Conservation (phyloP, 192 early-diverging fungal species). For the Funneliformis mosseae region DNA sequence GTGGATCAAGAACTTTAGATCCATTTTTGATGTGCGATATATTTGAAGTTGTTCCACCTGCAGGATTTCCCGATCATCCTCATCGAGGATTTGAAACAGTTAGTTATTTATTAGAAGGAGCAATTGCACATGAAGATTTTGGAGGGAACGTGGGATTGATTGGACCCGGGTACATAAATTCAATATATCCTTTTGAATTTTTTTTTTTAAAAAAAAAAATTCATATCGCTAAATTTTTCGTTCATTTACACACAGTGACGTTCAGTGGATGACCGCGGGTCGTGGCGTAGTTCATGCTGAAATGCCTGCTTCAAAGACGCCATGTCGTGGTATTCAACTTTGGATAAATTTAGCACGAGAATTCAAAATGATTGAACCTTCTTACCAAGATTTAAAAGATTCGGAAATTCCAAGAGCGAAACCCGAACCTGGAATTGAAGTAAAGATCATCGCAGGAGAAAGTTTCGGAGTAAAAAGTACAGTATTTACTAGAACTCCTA, state of each 20-base stretch:
- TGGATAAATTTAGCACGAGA: conserved; percentile 78
- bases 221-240: too few species aligned
- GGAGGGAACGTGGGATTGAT: conserved; percentile 71
- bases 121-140: conserved; percentile 75
- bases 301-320: conserved; percentile 54
- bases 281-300: conserved; percentile 76
- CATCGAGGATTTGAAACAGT: conserved; percentile 85
- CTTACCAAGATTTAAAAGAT: conserved; percentile 71
- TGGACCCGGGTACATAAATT: conserved; percentile 58
- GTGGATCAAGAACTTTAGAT: conserved; percentile 69
- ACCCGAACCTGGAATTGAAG: conserved; percentile 52
- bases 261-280: conserved; percentile 84
- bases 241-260: conserved; percentile 34
- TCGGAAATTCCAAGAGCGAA: conserved; percentile 64
- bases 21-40: conserved; percentile 91
- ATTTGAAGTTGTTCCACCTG: conserved; percentile 47
- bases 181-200: not conserved
- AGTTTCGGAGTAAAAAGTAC: conserved; percentile 67
- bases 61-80: conserved; percentile 71
- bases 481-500: conserved; percentile 80
- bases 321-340: conserved; percentile 64
- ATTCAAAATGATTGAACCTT: conserved; percentile 71
- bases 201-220: not conserved
- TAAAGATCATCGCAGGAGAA: conserved; percentile 90
- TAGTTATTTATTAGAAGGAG: conserved; percentile 65